Percentiles rank a stretch among this genome's conserved stretches.
Evolutionary conservation across 805 yeast genomes (phyloP).

Genomic region (Spathaspora hagerdaliae): DNA sequence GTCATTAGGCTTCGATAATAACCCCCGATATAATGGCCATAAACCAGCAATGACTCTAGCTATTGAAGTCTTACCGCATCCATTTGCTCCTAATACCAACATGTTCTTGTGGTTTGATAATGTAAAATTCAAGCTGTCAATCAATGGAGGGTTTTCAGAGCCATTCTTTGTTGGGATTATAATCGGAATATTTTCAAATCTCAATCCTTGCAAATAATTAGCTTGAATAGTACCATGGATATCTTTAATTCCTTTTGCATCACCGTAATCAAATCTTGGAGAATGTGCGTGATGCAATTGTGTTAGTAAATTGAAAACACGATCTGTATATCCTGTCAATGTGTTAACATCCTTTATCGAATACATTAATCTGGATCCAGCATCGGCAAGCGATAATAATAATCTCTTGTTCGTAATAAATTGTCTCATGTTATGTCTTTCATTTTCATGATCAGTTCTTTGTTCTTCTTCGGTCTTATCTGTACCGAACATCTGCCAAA

Average conservation of each 20-base stretch:
- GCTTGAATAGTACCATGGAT: conserved; percentile 78
- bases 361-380: conserved; percentile 91
- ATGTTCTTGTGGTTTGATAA: conserved; percentile 57
- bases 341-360: conserved; percentile 91
- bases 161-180: conserved; percentile 71
- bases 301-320: conserved; percentile 74
- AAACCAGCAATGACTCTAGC: conserved; percentile 80
- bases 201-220: conserved; percentile 64
- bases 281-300: conserved; percentile 82
- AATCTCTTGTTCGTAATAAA: conserved; percentile 87
- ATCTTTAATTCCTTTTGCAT: conserved; percentile 37
- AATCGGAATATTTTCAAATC: conserved; percentile 79
- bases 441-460: conserved; percentile 20
- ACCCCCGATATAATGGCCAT: conserved; percentile 88
- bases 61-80: conserved; percentile 86
- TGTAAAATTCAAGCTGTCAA: conserved; percentile 57
- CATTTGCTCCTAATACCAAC: conserved; percentile 81
- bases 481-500: conserved; percentile 22
- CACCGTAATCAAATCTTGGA: conserved; percentile 48
- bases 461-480: background rate
- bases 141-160: conserved; percentile 54
- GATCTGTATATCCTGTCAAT: conserved; percentile 83
- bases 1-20: conserved; percentile 70
- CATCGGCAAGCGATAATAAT: conserved; percentile 88
- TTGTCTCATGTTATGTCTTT: conserved; percentile 70